Evolutionary conservation across 495 filamentous ascomycete genomes (phyloP).

Genomic region (Cercophora samala): DNA sequence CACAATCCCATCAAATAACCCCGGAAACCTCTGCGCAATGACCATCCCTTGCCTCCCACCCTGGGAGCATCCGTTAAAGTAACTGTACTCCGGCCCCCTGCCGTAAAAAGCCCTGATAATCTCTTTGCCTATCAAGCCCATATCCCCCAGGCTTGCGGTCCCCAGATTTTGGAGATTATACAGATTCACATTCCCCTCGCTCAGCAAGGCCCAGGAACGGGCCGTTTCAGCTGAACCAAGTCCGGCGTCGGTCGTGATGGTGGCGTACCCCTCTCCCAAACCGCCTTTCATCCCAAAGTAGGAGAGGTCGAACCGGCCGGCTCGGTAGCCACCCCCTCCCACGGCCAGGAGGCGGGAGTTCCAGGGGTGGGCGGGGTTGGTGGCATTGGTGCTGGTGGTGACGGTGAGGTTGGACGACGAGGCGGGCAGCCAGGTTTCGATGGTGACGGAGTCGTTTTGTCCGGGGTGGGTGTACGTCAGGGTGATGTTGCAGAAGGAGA

Average conservation of each 20-base stretch:
- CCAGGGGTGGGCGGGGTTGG: constrained; percentile 25
- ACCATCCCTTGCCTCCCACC: constrained; percentile 45
- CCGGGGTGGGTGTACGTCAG: constrained; percentile 46
- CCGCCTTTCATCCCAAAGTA: constrained; percentile 30
- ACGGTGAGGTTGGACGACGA: neutral
- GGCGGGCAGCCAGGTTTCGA: constrained; percentile 39
- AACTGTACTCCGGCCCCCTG: constrained; percentile 34
- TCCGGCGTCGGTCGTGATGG: constrained; percentile 44
- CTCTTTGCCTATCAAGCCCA: constrained; percentile 36
- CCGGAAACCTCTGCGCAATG: constrained; percentile 44
- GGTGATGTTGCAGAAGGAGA: constrained; percentile 44
- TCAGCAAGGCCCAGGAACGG: constrained; percentile 39
- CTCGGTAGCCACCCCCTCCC: constrained; percentile 46
- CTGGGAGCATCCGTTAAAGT: constrained; percentile 47
- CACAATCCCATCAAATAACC: constrained; percentile 42
- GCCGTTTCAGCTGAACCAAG: constrained; percentile 16
- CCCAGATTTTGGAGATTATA: constrained; percentile 40
- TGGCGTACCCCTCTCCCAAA: constrained; percentile 37
- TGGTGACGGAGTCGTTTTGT: constrained; percentile 35
- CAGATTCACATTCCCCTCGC: constrained; percentile 43
- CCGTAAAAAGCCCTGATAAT: constrained; percentile 38
- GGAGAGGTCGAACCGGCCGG: constrained; percentile 24
- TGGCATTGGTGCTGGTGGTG: no score
- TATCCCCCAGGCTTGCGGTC: constrained; percentile 29
- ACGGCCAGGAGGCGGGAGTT: constrained; percentile 42